A percentile compares a stretch with the other conserved stretches of the same genome.
Evolutionary conservation across 2,329 filamentous ascomycete genomes (phyloP).

Genomic region (Hymenoscyphus scutula): DNA sequence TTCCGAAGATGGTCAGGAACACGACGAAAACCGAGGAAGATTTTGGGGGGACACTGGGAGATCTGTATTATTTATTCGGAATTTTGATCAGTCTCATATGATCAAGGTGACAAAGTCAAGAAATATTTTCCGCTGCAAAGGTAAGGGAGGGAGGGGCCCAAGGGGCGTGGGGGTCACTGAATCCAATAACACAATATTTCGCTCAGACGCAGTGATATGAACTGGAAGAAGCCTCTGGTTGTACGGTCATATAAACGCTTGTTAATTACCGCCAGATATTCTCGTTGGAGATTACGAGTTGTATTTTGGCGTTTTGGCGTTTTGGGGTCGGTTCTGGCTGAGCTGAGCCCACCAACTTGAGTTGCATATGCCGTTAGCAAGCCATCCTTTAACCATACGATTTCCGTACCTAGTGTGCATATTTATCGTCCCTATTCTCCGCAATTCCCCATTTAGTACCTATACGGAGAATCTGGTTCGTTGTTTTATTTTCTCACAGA

Average conservation of each 20-base stretch:
- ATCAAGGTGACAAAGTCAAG: background rate
- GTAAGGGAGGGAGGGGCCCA: background rate
- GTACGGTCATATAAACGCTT: background rate
- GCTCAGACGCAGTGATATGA: background rate
- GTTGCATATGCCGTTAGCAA: constrained; percentile 4
- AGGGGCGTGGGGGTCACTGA: background rate
- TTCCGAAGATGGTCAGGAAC: constrained; percentile 1
- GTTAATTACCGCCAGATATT: background rate
- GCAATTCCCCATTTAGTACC: background rate
- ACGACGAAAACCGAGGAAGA: background rate
- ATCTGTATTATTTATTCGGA: background rate
- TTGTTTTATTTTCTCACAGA: background rate
- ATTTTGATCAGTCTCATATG: background rate
- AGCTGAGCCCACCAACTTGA: background rate
- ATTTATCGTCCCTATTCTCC: background rate
- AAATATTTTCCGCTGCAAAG: background rate
- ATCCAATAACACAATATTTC: background rate
- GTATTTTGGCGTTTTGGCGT: background rate
- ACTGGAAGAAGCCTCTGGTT: background rate
- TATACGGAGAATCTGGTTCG: background rate
- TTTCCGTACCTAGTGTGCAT: background rate
- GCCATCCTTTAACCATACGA: background rate
- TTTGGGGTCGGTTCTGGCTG: background rate
- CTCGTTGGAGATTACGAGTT: background rate
- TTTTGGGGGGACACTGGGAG: background rate